Conservation (phyloP, 768 basidiomycete species). For the Strobilomyces dryophilus region DNA sequence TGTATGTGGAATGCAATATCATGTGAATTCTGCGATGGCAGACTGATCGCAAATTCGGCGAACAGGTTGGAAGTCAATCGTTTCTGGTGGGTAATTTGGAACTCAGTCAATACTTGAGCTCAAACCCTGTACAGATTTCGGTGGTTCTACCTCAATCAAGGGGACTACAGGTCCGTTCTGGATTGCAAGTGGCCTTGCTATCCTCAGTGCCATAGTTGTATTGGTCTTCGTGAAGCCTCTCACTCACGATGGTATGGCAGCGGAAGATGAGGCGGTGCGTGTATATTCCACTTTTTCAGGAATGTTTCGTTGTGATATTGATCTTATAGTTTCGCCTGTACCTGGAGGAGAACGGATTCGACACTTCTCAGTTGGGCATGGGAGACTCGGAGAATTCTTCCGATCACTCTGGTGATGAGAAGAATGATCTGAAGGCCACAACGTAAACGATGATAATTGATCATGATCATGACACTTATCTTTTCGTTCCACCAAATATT, state of each 20-base stretch:
- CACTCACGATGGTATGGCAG: slow-evolving; percentile 70
- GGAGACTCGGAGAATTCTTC: slow-evolving; percentile 23
- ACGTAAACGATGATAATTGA: slow-evolving; percentile 7
- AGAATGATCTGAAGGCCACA: slow-evolving; percentile 6
- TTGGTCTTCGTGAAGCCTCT: slow-evolving; percentile 73
- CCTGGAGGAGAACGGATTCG: slow-evolving; percentile 74
- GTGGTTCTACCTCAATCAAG: slow-evolving; percentile 43
- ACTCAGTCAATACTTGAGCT: neutral
- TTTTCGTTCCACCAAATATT: neutral
- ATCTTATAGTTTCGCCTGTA: slow-evolving; percentile 72
- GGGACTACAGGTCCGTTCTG: slow-evolving; percentile 87
- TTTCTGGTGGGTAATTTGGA: slow-evolving; percentile 41
- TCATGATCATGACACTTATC: slow-evolving; percentile 1
- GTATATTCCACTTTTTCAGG: neutral
- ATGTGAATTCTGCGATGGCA: neutral
- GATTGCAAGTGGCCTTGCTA: slow-evolving; percentile 80
- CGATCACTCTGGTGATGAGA: slow-evolving; percentile 16
- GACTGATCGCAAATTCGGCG: slow-evolving; percentile 2
- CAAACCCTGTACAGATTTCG: slow-evolving; percentile 45
- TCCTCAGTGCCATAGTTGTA: slow-evolving; percentile 72
- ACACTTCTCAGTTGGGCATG: slow-evolving; percentile 70
- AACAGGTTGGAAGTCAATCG: slow-evolving; percentile 63
- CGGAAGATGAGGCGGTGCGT: slow-evolving; percentile 63
- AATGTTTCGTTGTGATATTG: neutral
- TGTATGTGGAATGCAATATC: slow-evolving; percentile 38